Evolutionary conservation across 495 filamentous ascomycete species (phyloP).

Genomic region (Neurospora pannonica): DNA sequence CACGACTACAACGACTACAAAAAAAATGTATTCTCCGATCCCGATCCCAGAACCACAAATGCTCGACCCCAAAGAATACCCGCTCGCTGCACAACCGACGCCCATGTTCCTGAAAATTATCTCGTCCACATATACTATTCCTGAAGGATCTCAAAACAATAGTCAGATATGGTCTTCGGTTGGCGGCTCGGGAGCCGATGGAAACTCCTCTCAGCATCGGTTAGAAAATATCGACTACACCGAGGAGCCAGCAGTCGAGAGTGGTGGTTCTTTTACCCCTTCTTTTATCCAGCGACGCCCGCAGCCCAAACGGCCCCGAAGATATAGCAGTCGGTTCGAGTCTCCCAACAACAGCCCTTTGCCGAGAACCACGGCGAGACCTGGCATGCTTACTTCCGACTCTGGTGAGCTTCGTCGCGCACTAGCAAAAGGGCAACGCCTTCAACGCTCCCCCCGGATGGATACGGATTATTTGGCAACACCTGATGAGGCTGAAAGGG

Average conservation of each 20-base stretch:
- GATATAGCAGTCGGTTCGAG: slow-evolving; percentile 17
- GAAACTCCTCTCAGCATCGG: background rate
- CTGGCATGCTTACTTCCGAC: background rate
- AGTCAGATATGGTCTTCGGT: slow-evolving; percentile 54
- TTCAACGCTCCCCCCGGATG: background rate
- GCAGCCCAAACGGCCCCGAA: slow-evolving; percentile 7
- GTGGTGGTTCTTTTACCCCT: background rate
- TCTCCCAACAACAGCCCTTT: slow-evolving; percentile 27
- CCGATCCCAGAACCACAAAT: slow-evolving; percentile 66
- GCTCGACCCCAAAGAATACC: slow-evolving; percentile 82
- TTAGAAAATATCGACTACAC: background rate
- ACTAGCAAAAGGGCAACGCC: slow-evolving; percentile 18
- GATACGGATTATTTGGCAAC: slow-evolving; percentile 33
- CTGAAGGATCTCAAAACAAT: slow-evolving; percentile 34
- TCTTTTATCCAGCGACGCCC: background rate
- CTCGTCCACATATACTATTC: background rate
- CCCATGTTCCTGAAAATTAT: background rate
- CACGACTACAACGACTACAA: slow-evolving; percentile 92
- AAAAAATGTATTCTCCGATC: slow-evolving; percentile 77
- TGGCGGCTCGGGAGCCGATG: slow-evolving; percentile 25
- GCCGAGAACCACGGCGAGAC: slow-evolving; percentile 9
- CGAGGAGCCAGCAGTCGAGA: background rate
- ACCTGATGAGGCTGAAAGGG: slow-evolving; percentile 36
- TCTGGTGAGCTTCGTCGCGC: slow-evolving; percentile 22
- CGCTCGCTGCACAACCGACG: slow-evolving; percentile 67